phyloP scores from a whole-genome alignment of 495 filamentous ascomycete species.

The Bryoglossum gracile region DNA sequence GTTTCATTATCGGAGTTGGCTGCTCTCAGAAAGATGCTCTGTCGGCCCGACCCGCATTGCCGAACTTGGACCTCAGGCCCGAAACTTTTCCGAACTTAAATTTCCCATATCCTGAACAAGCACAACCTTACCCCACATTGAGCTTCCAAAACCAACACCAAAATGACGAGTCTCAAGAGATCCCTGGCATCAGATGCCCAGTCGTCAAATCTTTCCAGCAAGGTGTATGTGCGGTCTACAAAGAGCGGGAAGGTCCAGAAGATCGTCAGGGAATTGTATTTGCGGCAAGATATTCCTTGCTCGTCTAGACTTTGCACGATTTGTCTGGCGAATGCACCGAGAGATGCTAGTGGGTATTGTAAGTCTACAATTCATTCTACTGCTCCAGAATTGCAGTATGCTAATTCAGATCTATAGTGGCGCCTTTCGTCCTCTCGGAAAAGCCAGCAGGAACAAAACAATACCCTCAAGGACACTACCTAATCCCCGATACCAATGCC shows the following conservation, averaged over 20 bases:
- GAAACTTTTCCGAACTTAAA: too few relatives aligned
- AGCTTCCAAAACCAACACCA: too few relatives aligned
- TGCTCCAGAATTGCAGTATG: too few relatives aligned
- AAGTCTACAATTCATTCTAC: constrained; percentile 22
- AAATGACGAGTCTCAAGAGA: constrained; percentile 88
- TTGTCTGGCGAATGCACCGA: constrained; percentile 64
- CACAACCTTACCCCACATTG: too few relatives aligned
- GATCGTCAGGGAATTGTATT: constrained; percentile 92
- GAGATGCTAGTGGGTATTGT: constrained; percentile 73
- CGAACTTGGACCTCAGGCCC: too few relatives aligned
- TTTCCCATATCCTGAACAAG: too few relatives aligned
- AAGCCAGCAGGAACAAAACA: constrained; percentile 72
- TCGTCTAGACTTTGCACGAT: constrained; percentile 79
- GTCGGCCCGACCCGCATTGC: too few relatives aligned
- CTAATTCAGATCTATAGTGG: constrained; percentile 53
- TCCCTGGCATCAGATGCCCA: constrained; percentile 59
- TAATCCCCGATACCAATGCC: constrained; percentile 94
- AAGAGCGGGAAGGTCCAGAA: constrained; percentile 96
- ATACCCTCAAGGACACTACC: constrained; percentile 84
- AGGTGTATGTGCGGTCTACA: constrained; percentile 87
- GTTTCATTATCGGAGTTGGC: too few relatives aligned
- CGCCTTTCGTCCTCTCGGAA: constrained; percentile 80
- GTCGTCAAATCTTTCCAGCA: constrained; percentile 76
- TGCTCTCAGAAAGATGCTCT: too few relatives aligned
- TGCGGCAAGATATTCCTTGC: constrained; percentile 94